Conservation (phyloP, 306 rosid genomes). For the Canavalia gladiata region DNA sequence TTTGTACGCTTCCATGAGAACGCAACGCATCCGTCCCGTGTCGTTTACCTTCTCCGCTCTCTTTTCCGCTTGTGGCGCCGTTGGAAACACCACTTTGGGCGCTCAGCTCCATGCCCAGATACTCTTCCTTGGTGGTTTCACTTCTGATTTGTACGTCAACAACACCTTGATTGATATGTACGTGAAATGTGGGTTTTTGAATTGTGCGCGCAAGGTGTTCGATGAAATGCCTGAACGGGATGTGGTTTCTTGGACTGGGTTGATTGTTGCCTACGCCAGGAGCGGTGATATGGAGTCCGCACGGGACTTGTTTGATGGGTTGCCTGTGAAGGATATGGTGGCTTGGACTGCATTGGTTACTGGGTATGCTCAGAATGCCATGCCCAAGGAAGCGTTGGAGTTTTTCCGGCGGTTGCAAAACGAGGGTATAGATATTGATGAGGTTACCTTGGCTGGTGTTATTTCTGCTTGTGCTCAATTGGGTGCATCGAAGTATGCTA, state of each 20-base stretch:
- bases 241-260: constrained; percentile 80
- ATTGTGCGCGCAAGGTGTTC: constrained; percentile 69
- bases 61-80: constrained; percentile 63
- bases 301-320: constrained; percentile 63
- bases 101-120: constrained; percentile 78
- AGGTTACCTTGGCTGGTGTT: constrained; percentile 71
- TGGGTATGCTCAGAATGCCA: constrained; percentile 83
- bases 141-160: constrained; percentile 71
- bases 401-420: constrained; percentile 60
- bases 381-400: constrained; percentile 71
- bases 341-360: constrained; percentile 88
- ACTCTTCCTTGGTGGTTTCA: constrained; percentile 72
- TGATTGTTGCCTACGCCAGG: constrained; percentile 75
- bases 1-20: constrained; percentile 67
- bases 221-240: constrained; percentile 86
- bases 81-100: constrained; percentile 55
- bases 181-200: constrained; percentile 64
- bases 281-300: constrained; percentile 74
- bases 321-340: constrained; percentile 78
- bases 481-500: constrained; percentile 64
- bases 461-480: constrained; percentile 87
- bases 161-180: constrained; percentile 82
- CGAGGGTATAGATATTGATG: constrained; percentile 64
- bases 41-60: constrained; percentile 86
- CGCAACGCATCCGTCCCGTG: constrained; percentile 54